Percentiles rank a stretch among this genome's conserved stretches.
Evolutionary conservation across 2,329 filamentous ascomycete species (phyloP).

Genomic region (Alternaria longipes): DNA sequence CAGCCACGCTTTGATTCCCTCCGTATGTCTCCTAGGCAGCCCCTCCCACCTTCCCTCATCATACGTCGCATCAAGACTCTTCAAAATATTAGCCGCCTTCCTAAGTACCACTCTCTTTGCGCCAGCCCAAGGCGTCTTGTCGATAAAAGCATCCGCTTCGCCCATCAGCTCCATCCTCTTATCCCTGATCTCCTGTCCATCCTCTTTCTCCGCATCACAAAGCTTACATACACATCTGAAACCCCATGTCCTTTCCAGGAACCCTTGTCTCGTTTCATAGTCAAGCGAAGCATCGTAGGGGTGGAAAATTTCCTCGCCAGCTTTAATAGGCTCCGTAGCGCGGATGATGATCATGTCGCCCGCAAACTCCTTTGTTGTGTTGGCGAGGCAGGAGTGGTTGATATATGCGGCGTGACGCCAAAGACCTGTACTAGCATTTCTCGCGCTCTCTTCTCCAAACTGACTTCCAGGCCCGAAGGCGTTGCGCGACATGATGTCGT

Average conservation of each 20-base stretch:
- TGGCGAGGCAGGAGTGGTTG: slow-evolving; percentile 58
- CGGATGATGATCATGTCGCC: slow-evolving; percentile 54
- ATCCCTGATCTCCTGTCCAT: slow-evolving; percentile 30
- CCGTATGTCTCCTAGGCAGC: slow-evolving; percentile 26
- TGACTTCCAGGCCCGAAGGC: slow-evolving; percentile 52
- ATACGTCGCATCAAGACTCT: slow-evolving; percentile 38
- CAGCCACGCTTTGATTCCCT: slow-evolving; percentile 32
- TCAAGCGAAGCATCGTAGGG: slow-evolving; percentile 44
- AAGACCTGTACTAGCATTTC: slow-evolving; percentile 47
- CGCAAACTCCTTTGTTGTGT: slow-evolving; percentile 51
- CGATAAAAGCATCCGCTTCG: slow-evolving; percentile 37
- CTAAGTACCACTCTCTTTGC: slow-evolving; percentile 36
- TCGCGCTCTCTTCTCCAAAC: slow-evolving; percentile 34
- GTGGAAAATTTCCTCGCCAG: slow-evolving; percentile 37
- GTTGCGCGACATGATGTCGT: slow-evolving; percentile 58
- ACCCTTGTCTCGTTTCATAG: slow-evolving; percentile 47
- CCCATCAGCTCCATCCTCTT: slow-evolving; percentile 35
- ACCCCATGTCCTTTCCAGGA: slow-evolving; percentile 48
- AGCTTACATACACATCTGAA: slow-evolving; percentile 55
- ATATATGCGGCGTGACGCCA: slow-evolving; percentile 55
- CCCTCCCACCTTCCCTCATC: slow-evolving; percentile 31
- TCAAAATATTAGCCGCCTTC: slow-evolving; percentile 34
- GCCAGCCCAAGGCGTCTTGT: slow-evolving; percentile 38
- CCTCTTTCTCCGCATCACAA: slow-evolving; percentile 49
- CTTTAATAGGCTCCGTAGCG: slow-evolving; percentile 47